Percentiles rank a stretch among this genome's conserved stretches.
These are phyloP conservation scores for Solanum ossicruentum DNA, from an alignment of 257 asterid species.

Conservation along the genomic window DNA sequence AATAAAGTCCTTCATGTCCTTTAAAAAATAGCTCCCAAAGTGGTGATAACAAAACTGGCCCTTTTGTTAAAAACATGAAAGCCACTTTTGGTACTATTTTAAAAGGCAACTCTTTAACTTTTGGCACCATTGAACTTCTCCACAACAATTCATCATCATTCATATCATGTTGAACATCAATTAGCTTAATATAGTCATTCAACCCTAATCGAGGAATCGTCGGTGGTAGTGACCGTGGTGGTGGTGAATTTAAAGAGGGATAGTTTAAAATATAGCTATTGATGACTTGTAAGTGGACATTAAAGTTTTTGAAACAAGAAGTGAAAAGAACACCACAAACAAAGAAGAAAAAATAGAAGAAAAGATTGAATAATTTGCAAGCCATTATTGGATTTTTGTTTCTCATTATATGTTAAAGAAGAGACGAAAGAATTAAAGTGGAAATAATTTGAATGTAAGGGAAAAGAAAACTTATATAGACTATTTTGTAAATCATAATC, in stretches of 20 bases:
- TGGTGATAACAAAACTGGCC: conserved; percentile 22
- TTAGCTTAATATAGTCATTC: background rate
- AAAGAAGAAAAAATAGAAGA: conserved; percentile 21
- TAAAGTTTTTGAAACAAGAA: conserved; percentile 31
- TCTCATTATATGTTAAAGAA: background rate
- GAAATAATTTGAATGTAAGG: background rate
- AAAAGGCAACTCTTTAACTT: conserved; percentile 18
- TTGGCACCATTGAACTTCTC: conserved; percentile 37
- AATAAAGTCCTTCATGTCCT: conserved; percentile 23
- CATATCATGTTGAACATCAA: conserved; percentile 34
- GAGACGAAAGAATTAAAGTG: background rate
- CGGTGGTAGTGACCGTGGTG: background rate
- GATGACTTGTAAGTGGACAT: conserved; percentile 40
- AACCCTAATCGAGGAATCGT: background rate
- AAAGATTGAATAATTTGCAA: conserved; percentile 7
- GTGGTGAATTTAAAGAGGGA: conserved; percentile 11
- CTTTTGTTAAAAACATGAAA: conserved; percentile 33
- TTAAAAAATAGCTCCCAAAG: conserved; percentile 33
- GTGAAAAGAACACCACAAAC: conserved; percentile 31
- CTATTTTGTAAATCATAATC: background rate
- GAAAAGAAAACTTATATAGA: background rate
- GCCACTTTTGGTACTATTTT: conserved; percentile 24
- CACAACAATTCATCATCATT: conserved; percentile 42
- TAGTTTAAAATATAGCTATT: conserved; percentile 20
- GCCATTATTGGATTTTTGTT: background rate